A percentile compares a stretch with the other conserved stretches of the same genome.
phyloP scores from a whole-genome alignment of 2,329 filamentous ascomycete genomes.

The Cercospora citrullina region DNA sequence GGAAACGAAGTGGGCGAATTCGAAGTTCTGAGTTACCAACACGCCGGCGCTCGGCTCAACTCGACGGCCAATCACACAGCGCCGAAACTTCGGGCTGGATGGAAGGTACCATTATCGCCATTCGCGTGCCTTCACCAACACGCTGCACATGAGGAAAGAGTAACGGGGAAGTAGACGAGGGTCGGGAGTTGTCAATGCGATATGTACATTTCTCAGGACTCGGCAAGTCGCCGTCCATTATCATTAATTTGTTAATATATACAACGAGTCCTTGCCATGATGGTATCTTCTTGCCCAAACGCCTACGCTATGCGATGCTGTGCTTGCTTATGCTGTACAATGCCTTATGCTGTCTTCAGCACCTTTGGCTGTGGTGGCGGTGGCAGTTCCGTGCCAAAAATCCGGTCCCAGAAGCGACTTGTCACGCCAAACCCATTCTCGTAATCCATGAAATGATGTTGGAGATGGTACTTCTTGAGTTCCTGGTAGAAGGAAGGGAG shows the following conservation, averaged over 20 bases:
- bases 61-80: not conserved
- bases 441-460: slow-evolving; percentile 97
- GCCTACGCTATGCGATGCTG: slow-evolving; percentile 16
- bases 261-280: slow-evolving; percentile 15
- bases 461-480: slow-evolving; percentile 95
- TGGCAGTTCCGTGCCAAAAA: slow-evolving; percentile 86
- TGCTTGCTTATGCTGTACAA: slow-evolving; percentile 1
- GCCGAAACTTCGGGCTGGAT: not conserved
- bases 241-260: slow-evolving; percentile 17
- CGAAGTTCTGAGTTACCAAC: not conserved
- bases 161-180: not conserved
- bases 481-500: slow-evolving; percentile 85
- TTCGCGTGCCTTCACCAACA: not conserved
- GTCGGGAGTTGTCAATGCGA: not conserved
- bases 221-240: not conserved
- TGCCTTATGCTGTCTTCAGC: slow-evolving; percentile 44
- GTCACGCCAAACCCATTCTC: slow-evolving; percentile 97
- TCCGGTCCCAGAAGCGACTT: slow-evolving; percentile 88
- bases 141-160: not conserved
- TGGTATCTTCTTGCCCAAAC: slow-evolving; percentile 22
- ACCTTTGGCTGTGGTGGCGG: slow-evolving; percentile 50
- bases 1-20: not conserved
- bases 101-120: not conserved
- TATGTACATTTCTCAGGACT: not conserved
- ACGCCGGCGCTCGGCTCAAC: not conserved